Conservation (phyloP, 306 rosid genomes). For the Crataegus laevigata region DNA sequence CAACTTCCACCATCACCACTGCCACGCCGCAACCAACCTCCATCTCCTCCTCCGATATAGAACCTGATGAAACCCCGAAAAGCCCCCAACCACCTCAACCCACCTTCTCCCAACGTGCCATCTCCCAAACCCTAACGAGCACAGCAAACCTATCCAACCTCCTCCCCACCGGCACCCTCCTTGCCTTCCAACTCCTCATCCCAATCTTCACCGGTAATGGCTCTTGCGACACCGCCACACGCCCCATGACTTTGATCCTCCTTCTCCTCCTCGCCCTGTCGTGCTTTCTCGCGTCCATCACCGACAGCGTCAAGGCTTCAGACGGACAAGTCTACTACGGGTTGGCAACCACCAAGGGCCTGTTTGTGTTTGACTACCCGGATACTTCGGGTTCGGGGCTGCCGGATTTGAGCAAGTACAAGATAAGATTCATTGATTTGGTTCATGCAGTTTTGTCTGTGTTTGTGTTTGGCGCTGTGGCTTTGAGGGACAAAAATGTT, state of each 20-base stretch:
- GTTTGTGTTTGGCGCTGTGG: slow-evolving; percentile 48
- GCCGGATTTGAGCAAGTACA: slow-evolving; percentile 41
- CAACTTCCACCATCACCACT: not conserved
- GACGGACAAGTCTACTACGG: slow-evolving; percentile 56
- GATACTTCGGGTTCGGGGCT: slow-evolving; percentile 11
- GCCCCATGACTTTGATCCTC: slow-evolving; percentile 26
- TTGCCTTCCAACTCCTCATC: slow-evolving; percentile 54
- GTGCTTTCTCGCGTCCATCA: slow-evolving; percentile 48
- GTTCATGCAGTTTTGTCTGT: slow-evolving; percentile 45
- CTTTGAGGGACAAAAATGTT: slow-evolving; percentile 51
- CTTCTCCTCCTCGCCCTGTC: slow-evolving; percentile 39
- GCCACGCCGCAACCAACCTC: slow-evolving; percentile 6
- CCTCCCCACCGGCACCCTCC: slow-evolving; percentile 68
- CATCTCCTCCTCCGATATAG: not conserved
- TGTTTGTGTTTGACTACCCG: slow-evolving; percentile 48
- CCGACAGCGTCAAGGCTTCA: slow-evolving; percentile 42
- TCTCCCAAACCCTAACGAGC: slow-evolving; percentile 36
- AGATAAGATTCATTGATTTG: slow-evolving; percentile 33
- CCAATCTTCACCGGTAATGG: slow-evolving; percentile 70
- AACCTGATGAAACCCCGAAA: not conserved
- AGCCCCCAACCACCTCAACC: not conserved
- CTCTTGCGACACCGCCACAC: slow-evolving; percentile 45
- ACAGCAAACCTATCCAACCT: slow-evolving; percentile 68
- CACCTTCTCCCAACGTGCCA: slow-evolving; percentile 22
- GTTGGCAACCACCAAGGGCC: slow-evolving; percentile 44